These are phyloP conservation scores for Fusarium subglutinans DNA, from an alignment of 2,329 filamentous ascomycete genomes.

Conservation along the genomic window DNA sequence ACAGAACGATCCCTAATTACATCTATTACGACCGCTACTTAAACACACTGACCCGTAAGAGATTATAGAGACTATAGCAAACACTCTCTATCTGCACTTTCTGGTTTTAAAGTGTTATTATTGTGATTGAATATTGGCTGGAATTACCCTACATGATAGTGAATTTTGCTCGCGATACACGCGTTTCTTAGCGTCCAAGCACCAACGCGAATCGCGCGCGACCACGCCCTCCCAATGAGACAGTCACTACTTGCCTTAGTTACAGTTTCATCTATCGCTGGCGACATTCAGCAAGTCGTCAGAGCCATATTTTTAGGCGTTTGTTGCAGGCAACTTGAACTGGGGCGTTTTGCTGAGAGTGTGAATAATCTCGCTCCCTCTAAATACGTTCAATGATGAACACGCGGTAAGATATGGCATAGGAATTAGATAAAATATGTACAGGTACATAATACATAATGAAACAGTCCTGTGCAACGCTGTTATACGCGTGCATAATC, in stretches of 20 bases:
- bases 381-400: too few relatives aligned
- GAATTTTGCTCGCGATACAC: neutral
- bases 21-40: accelerated
- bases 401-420: neutral
- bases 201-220: neutral
- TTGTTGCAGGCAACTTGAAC: too few relatives aligned
- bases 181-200: neutral
- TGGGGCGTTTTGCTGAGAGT: accelerated
- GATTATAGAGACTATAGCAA: accelerated
- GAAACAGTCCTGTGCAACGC: neutral
- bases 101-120: too few relatives aligned
- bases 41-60: accelerated
- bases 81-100: neutral
- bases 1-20: neutral
- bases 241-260: accelerated
- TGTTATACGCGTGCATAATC: neutral
- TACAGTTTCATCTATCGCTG: accelerated
- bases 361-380: neutral
- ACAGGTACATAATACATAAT: neutral
- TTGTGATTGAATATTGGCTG: accelerated
- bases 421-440: neutral
- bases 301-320: too few relatives aligned
- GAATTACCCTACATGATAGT: neutral
- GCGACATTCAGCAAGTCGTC: neutral
- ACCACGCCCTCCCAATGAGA: neutral